Evolutionary conservation across 2,329 filamentous ascomycete genomes (phyloP).

Genomic region (Clonostachys sp.): DNA sequence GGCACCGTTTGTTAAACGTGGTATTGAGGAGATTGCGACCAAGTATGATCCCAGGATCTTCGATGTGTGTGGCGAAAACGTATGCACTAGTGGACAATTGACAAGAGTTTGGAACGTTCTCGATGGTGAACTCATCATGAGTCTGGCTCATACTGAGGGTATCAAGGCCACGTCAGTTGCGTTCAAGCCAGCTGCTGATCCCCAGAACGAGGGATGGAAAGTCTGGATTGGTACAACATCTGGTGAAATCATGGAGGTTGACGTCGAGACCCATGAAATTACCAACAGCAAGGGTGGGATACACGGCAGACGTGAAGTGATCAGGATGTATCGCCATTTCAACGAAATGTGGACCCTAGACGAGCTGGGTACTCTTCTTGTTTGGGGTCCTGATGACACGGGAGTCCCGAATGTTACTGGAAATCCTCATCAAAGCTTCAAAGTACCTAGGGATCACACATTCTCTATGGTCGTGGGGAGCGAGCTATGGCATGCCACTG

Average conservation of each 20-base stretch:
- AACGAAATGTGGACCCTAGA: conserved; percentile 94
- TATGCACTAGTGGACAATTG: conserved; percentile 81
- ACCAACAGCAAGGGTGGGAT: conserved; percentile 64
- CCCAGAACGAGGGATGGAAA: conserved; percentile 74
- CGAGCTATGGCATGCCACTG: conserved; percentile 81
- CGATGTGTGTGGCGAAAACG: conserved; percentile 81
- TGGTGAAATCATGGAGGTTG: conserved; percentile 86
- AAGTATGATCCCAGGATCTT: conserved; percentile 85
- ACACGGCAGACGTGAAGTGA: conserved; percentile 74
- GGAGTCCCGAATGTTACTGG: conserved; percentile 71
- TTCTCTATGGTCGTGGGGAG: conserved; percentile 86
- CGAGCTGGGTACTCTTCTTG: conserved; percentile 77
- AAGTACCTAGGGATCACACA: conserved; percentile 74
- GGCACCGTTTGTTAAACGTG: conserved; percentile 69
- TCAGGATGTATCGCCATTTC: conserved; percentile 79
- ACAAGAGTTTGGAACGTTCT: conserved; percentile 85
- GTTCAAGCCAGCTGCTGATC: conserved; percentile 77
- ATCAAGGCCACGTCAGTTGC: conserved; percentile 75
- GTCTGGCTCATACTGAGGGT: conserved; percentile 77
- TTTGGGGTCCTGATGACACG: conserved; percentile 76
- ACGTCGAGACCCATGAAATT: conserved; percentile 70
- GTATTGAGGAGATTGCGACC: conserved; percentile 71
- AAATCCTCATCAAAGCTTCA: conserved; percentile 68
- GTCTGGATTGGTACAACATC: conserved; percentile 88
- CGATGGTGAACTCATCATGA: conserved; percentile 78